Percentiles rank a stretch among this genome's conserved stretches.
Conservation (phyloP, 192 early-diverging fungal genomes). For the Allomyces javanicus region DNA sequence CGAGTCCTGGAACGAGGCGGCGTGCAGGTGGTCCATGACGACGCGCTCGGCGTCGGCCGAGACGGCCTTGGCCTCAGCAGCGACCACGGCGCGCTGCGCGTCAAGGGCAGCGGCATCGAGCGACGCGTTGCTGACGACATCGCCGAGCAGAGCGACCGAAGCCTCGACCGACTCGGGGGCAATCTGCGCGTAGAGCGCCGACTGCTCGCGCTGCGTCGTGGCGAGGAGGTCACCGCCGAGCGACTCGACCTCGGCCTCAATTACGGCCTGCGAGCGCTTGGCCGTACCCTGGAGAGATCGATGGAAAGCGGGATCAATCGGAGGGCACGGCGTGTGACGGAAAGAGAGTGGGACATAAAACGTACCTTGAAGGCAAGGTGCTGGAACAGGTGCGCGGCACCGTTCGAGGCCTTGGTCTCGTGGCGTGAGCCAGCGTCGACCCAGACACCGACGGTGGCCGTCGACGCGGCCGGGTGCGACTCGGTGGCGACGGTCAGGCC, state of each 20-base stretch:
- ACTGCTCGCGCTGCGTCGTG: constrained; percentile 96
- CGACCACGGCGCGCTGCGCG: constrained; percentile 90
- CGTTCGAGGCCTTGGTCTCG: constrained; percentile 69
- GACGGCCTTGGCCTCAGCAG: constrained; percentile 80
- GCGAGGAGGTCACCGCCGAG: constrained; percentile 96
- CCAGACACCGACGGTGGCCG: constrained; percentile 77
- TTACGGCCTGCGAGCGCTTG: constrained; percentile 61
- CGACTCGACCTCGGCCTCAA: constrained; percentile 92
- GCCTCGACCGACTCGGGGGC: constrained; percentile 63
- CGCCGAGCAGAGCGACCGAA: constrained; percentile 80
- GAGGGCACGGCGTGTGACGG: not conserved
- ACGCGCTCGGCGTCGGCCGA: constrained; percentile 92
- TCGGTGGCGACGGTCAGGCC: constrained; percentile 76
- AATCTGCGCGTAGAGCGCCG: constrained; percentile 92
- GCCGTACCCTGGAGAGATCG: constrained; percentile 49
- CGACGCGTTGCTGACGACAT: constrained; percentile 83
- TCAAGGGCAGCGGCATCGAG: constrained; percentile 69
- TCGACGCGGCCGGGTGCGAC: constrained; percentile 54
- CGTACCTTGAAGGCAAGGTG: constrained; percentile 96
- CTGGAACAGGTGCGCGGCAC: constrained; percentile 91
- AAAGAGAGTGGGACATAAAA: too few species aligned
- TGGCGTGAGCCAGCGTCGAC: constrained; percentile 73
- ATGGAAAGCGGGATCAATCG: not conserved
- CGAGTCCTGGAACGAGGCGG: constrained; percentile 73
- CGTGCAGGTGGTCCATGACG: constrained; percentile 96